These are phyloP conservation scores for Backusella macrospora DNA, from an alignment of 192 early-diverging fungal species.

Conservation along the genomic window DNA sequence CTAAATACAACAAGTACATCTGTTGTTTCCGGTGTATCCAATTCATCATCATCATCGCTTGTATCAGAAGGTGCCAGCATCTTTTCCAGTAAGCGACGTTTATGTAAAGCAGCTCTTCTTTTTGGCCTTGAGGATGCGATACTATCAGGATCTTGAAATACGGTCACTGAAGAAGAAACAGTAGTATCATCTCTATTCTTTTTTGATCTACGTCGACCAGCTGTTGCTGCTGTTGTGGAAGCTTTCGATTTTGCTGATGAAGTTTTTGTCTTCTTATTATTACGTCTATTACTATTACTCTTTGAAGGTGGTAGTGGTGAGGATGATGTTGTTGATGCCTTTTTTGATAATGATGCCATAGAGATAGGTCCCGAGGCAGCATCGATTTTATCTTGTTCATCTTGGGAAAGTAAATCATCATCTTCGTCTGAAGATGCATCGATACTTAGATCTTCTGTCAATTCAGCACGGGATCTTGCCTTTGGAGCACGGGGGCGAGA, in stretches of 20 bases:
- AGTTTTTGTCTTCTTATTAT: background rate
- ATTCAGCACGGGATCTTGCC: conserved; percentile 16
- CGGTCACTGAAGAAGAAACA: conserved; percentile 11
- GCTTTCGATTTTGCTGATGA: background rate
- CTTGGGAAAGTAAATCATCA: background rate
- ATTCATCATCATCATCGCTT: conserved; percentile 17
- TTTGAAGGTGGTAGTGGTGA: background rate
- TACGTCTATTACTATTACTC: background rate
- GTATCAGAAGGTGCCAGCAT: conserved; percentile 35
- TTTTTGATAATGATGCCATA: conserved; percentile 22
- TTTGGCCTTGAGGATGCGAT: conserved; percentile 36
- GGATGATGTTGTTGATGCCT: background rate
- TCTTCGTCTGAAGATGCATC: conserved; percentile 12
- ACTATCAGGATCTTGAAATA: conserved; percentile 27
- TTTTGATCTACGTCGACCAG: background rate
- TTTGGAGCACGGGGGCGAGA: background rate
- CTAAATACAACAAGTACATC: conserved; percentile 29
- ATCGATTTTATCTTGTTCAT: background rate
- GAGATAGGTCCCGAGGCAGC: conserved; percentile 23
- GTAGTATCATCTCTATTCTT: background rate
- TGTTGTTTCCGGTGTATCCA: conserved; percentile 15
- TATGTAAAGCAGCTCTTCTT: conserved; percentile 40
- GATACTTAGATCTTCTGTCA: conserved; percentile 18
- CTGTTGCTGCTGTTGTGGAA: background rate
- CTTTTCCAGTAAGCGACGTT: conserved; percentile 42